Conservation (phyloP, 805 yeast genomes). For the Metschnikowia kofuensis region DNA sequence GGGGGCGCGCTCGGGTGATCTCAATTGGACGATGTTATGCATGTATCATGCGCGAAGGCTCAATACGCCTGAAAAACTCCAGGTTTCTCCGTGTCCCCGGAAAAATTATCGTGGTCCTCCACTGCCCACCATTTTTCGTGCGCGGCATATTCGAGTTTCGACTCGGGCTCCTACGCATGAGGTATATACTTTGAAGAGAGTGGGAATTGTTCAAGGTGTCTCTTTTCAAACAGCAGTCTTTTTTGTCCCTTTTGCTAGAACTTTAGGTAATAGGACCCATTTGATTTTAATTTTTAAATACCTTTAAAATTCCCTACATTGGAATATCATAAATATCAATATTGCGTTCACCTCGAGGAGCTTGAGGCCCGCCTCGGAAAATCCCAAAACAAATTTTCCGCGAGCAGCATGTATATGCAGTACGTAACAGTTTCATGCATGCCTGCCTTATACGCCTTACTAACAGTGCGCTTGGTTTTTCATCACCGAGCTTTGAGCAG, state of each 20-base stretch:
- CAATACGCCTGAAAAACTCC: constrained; percentile 14
- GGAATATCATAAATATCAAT: too few species aligned
- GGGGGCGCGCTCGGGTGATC: constrained; percentile 10
- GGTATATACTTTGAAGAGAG: background rate
- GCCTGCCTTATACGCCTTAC: background rate
- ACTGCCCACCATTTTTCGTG: constrained; percentile 3
- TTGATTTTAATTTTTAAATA: too few species aligned
- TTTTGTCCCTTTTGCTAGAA: too few species aligned
- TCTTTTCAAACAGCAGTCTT: background rate
- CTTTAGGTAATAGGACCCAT: too few species aligned
- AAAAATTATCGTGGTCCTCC: constrained; percentile 11
- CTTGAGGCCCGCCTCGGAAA: constrained; percentile 2
- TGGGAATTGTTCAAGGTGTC: background rate
- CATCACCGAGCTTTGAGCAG: background rate
- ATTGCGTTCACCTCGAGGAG: background rate
- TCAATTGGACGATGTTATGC: constrained; percentile 9
- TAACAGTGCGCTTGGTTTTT: background rate
- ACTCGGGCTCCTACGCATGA: constrained; percentile 3
- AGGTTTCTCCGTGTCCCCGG: constrained; percentile 23
- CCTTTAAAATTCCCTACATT: too few species aligned
- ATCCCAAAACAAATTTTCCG: background rate
- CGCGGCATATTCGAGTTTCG: constrained; percentile 1
- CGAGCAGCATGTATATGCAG: constrained; percentile 1
- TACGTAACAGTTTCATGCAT: background rate
- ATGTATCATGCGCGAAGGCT: constrained; percentile 6